Evolutionary conservation across 2,329 filamentous ascomycete species (phyloP), one percentile per base, ranked within the genome.

Genomic region (Cytospora chrysosperma): DNA sequence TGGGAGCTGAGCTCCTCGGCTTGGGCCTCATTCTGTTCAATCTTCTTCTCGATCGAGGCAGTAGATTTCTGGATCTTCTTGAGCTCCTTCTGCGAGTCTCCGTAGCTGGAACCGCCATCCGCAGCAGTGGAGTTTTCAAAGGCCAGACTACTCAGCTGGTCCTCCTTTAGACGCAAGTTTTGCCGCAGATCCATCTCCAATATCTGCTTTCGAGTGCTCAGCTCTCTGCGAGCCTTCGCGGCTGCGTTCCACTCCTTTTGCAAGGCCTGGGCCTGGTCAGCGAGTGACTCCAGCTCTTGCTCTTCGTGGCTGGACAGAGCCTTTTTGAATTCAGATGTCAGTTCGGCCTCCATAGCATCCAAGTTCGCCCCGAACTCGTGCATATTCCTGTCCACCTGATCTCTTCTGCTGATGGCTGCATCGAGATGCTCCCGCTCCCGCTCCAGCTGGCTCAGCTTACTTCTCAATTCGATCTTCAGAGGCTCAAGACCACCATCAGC

Each of bases 321-420:
- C 76, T 97, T 97, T 79, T 96, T 96, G 79, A 98, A 99, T 27
- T 96, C 90, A 0, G 92, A 91, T 19, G 83, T 82, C 62, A 97
- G 77, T 74, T 99, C 96, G 2, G 88, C 82, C 74, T 97, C 88
- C 73, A 93, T 90, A 8, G 90, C 88, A 55, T 82, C 84, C 62
- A 96, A 82, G 68, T 91, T 90, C 65, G 92, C 89, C 56, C 88
- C 85, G 59, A 96, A 84, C 49, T 88, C 86, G 68, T 91, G 89
- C 74, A 97, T 84, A 70, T 91, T 89, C 67, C 83, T 84, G 68
- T 92, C 88, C 32, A 93, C 88, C 55, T 88, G 87, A 56, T 91
- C 88, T 59, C 86, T 85, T 67, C 84, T 82, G 65, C 76, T 79
- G 49, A 79, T 74, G 13, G 93, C 93, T 26, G 85, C 82, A 61